Conservation (phyloP, 257 asterid genomes). For the Fraxinus pennsylvanica region DNA sequence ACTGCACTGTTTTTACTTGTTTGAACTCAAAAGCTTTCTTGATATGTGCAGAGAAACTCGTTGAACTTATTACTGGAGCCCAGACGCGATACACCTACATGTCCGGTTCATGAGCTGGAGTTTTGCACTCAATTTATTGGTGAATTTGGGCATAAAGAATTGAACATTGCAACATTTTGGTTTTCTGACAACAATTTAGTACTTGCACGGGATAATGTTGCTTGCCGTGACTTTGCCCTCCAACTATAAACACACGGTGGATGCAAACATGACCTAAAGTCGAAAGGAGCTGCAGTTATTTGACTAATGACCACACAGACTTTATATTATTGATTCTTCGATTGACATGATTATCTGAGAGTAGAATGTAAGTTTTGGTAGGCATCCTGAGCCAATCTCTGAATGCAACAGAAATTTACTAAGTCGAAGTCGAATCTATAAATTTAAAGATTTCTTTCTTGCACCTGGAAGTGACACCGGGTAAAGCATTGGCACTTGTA, state of each 20-base stretch:
- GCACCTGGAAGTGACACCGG: background rate
- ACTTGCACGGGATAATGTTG: slow-evolving; percentile 27
- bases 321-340: too few relatives aligned
- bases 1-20: background rate
- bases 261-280: too few relatives aligned
- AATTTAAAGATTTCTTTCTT: background rate
- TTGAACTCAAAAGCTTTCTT: background rate
- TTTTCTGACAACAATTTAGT: background rate
- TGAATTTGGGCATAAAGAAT: background rate
- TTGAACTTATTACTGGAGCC: slow-evolving; percentile 85
- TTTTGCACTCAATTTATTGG: background rate
- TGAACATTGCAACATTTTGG: too few relatives aligned
- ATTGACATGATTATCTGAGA: too few relatives aligned
- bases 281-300: too few relatives aligned
- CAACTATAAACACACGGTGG: background rate
- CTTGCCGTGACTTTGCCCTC: background rate
- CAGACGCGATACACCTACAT: slow-evolving; percentile 96
- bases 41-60: slow-evolving; percentile 68
- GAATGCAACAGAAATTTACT: too few relatives aligned
- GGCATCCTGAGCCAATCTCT: too few relatives aligned
- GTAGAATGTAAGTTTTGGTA: too few relatives aligned
- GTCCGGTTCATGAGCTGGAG: slow-evolving; percentile 82
- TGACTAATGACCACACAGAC: too few relatives aligned
- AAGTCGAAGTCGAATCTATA: too few relatives aligned
- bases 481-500: background rate